Base-by-base conservation (phyloP, 139 green algal species). In the Tetradesmus lagerheimii region DNA sequence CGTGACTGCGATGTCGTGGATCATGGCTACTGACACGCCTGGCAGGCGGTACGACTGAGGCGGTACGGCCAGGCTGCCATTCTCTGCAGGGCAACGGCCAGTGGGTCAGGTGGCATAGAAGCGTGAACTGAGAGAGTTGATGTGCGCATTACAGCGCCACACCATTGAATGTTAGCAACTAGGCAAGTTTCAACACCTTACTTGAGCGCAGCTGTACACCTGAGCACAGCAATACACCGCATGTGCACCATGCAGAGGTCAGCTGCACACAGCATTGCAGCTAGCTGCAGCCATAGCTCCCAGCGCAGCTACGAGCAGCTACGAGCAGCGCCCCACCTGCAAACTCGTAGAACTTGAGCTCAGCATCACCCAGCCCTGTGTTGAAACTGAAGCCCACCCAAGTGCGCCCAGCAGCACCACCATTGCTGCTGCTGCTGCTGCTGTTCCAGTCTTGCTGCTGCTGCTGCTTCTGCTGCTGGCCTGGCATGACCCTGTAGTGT, bases 1-100 rank as follows among this genome's bases (percentile, higher is more conserved):
- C 6, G 90, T 95, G 12, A 94, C 91, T 53, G 90, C 85, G 39
- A 96, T 93, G 89, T 96, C 93, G 79, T 96, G 94, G 2, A 95
- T 80, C 43, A 94, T 92, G 1, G 89, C 89, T 47, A 95, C 85
- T 47, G 77, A 82, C 18, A 87, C 37, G 76, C 79, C 88, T 76
- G 64, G 53, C 18, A 79, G 77, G 41, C 31, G 50, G 67, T 89
- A 82, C 1, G 16, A 47, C 57, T 50, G 37, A 3, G 79, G 47
- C 1, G 77, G 15, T 9, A 43, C 34, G 14, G 57, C 27, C 12
- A 80, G 18, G 35, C 62, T 43, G 23, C 85, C 85, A 50, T 66
- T 23, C 67, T 89, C 85, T 89, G 85, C 35, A 27, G 79, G 15
- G 43, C 43, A 47, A 2, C 8, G 6, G 79, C 20, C 15, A 80